A percentile compares a stretch with the other conserved stretches of the same genome.
Evolutionary conservation across 75 land plant genomes (phyloP).

Genomic region (Ceratopteris richardii): DNA sequence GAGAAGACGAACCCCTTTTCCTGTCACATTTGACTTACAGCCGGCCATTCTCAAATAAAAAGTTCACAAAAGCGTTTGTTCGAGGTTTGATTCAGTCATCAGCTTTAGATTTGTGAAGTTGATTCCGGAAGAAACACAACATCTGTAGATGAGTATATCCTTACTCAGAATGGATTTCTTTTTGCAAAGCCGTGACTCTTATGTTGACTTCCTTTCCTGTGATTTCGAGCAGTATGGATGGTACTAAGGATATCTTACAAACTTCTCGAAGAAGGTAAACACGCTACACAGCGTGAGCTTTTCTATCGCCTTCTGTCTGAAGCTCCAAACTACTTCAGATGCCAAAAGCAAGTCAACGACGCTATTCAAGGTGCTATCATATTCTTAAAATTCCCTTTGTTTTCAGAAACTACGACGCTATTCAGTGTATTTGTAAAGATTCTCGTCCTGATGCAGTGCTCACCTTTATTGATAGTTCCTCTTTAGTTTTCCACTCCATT

Average conservation of each 20-base stretch:
- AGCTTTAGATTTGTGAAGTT: neutral
- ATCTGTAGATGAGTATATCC: too few species aligned
- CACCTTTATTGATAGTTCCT: too few species aligned
- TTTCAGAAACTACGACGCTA: too few species aligned
- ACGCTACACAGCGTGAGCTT: slow-evolving; percentile 82
- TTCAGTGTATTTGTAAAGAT: too few species aligned
- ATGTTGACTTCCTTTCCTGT: neutral
- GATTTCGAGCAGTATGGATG: slow-evolving; percentile 64
- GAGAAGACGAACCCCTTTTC: slow-evolving; percentile 19
- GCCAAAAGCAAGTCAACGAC: slow-evolving; percentile 61
- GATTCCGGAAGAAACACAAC: neutral
- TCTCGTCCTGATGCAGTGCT: too few species aligned
- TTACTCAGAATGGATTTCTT: neutral
- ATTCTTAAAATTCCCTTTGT: neutral
- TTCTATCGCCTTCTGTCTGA: slow-evolving; percentile 77
- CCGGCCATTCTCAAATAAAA: slow-evolving; percentile 42
- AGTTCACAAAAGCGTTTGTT: slow-evolving; percentile 50
- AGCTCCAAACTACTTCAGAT: slow-evolving; percentile 50
- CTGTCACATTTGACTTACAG: slow-evolving; percentile 41
- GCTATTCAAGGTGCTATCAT: slow-evolving; percentile 69
- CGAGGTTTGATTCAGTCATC: slow-evolving; percentile 41
- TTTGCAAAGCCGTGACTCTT: too few species aligned
- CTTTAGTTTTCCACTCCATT: too few species aligned
- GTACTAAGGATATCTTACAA: slow-evolving; percentile 65
- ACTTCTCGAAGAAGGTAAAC: slow-evolving; percentile 57